Conservation (phyloP, 1,284 basidiomycete genomes). For the Macrocybe sp. region DNA sequence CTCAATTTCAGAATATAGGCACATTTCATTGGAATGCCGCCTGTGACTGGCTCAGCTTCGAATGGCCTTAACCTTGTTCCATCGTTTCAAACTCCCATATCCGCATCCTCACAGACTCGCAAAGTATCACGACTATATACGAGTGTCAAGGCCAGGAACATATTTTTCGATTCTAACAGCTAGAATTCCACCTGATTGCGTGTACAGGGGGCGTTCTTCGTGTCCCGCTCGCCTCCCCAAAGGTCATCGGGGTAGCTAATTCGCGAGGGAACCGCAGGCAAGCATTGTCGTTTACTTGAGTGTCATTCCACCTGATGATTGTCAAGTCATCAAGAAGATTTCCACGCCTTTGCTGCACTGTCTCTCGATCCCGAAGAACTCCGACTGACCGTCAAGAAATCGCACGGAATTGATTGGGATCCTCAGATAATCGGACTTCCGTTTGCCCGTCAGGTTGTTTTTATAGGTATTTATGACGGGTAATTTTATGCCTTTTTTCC, state of each 20-base stretch:
- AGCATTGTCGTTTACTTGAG: slow-evolving; percentile 12
- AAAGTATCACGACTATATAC: slow-evolving; percentile 66
- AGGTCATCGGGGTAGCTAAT: slow-evolving; percentile 69
- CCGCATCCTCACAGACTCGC: slow-evolving; percentile 12
- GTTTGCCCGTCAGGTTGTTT: slow-evolving; percentile 72
- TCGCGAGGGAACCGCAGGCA: slow-evolving; percentile 75
- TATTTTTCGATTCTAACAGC: neutral
- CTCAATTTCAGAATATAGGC: too few species aligned
- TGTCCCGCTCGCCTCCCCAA: slow-evolving; percentile 46
- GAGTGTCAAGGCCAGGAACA: slow-evolving; percentile 52
- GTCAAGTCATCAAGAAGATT: slow-evolving; percentile 78
- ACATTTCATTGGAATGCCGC: slow-evolving; percentile 17
- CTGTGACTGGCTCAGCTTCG: slow-evolving; percentile 12
- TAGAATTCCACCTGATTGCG: neutral
- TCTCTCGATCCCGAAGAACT: slow-evolving; percentile 74
- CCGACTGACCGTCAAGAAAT: slow-evolving; percentile 54
- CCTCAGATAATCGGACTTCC: slow-evolving; percentile 51
- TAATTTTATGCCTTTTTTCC: slow-evolving; percentile 26
- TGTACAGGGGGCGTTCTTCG: slow-evolving; percentile 43
- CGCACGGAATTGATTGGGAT: slow-evolving; percentile 68
- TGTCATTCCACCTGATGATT: neutral
- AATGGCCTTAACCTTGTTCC: slow-evolving; percentile 29
- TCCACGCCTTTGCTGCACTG: slow-evolving; percentile 70
- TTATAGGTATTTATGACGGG: slow-evolving; percentile 90
- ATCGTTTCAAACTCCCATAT: slow-evolving; percentile 13